Percentiles rank a stretch among this genome's conserved stretches.
Evolutionary conservation across 306 rosid species (phyloP).

Genomic region (Rosa persica): DNA sequence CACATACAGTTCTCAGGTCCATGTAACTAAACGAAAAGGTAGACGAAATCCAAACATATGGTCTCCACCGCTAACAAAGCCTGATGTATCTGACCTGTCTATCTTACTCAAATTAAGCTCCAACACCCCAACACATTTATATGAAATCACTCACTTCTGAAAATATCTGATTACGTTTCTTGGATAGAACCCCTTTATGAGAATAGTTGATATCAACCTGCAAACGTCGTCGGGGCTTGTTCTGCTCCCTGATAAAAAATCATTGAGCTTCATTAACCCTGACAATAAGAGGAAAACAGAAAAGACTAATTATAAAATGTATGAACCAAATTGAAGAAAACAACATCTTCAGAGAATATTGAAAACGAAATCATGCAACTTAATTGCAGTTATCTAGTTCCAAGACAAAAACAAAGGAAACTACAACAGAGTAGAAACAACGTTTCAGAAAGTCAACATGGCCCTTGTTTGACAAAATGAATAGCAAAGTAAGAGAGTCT

Average conservation of each 20-base stretch:
- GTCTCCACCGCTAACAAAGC: conserved; percentile 87
- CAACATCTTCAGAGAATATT: not conserved
- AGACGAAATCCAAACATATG: conserved; percentile 36
- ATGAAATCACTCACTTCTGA: conserved; percentile 31
- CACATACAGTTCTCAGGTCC: conserved; percentile 33
- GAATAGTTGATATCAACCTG: conserved; percentile 40
- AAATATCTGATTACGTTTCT: conserved; percentile 81
- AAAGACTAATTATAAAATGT: not conserved
- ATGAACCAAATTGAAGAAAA: not conserved
- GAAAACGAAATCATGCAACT: not conserved
- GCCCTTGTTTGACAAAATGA: not conserved
- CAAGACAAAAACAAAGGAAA: not conserved
- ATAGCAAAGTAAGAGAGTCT: not conserved
- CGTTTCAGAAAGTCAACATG: not conserved
- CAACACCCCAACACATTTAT: conserved; percentile 29
- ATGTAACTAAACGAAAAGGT: conserved; percentile 27
- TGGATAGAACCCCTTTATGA: conserved; percentile 84
- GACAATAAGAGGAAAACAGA: conserved; percentile 26
- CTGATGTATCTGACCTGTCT: conserved; percentile 92
- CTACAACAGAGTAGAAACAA: not conserved
- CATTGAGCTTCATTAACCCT: conserved; percentile 82
- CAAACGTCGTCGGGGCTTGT: conserved; percentile 62
- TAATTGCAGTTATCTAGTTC: not conserved
- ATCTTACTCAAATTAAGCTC: conserved; percentile 32
- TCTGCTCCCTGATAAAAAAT: conserved; percentile 60